A percentile compares a stretch with the other conserved stretches of the same genome.
Conservation (phyloP, 257 asterid genomes). For the Solanum rostratum region DNA sequence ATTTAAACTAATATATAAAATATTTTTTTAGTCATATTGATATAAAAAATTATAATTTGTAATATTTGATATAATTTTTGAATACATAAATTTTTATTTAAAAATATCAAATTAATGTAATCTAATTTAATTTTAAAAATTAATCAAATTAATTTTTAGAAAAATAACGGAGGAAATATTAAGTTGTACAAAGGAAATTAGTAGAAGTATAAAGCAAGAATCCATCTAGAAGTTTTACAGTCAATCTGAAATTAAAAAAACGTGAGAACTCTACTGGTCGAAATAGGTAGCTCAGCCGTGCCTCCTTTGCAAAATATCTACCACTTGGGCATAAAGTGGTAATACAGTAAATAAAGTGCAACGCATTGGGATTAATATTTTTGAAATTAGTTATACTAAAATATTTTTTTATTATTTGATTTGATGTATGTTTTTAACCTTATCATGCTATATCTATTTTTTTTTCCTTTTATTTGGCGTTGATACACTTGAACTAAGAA, state of each 20-base stretch:
- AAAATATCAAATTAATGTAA: too few relatives aligned
- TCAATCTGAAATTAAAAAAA: neutral
- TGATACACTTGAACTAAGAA: too few relatives aligned
- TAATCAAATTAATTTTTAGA: too few relatives aligned
- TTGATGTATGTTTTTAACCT: neutral
- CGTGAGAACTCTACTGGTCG: neutral
- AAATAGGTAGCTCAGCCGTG: neutral
- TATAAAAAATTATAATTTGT: too few relatives aligned
- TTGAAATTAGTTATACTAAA: neutral
- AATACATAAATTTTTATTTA: too few relatives aligned
- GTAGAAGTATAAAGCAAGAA: neutral
- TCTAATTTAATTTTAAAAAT: too few relatives aligned
- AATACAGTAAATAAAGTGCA: neutral
- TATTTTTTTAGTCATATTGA: too few relatives aligned
- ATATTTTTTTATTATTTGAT: neutral
- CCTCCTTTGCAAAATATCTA: neutral
- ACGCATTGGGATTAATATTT: neutral
- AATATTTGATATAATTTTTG: too few relatives aligned
- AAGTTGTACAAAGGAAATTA: neutral
- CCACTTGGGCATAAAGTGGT: neutral
- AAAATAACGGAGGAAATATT: too few relatives aligned
- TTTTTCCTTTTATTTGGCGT: too few relatives aligned
- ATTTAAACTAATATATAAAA: too few relatives aligned
- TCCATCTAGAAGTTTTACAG: neutral
- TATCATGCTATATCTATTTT: too few relatives aligned